Evolutionary conservation across 768 basidiomycete species (phyloP).

Genomic region (Amanita brunnescens): DNA sequence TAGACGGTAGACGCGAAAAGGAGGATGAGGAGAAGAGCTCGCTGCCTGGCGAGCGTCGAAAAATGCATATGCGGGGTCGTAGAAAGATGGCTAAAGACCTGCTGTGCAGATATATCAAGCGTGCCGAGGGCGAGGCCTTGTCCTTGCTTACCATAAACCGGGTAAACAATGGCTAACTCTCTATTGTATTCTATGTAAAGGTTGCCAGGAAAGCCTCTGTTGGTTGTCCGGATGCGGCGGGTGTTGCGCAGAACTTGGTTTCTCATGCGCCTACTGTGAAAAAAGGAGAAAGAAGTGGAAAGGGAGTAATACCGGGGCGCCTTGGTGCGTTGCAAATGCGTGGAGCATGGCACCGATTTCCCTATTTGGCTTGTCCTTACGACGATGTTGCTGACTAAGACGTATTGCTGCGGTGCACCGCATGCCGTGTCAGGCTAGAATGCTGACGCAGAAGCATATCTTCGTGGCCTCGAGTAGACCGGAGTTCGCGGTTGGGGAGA

Average conservation of each 20-base stretch:
- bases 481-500: background rate
- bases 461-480: background rate
- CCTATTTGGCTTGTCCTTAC: background rate
- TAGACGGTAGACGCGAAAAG: conserved; percentile 23
- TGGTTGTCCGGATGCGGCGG: background rate
- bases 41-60: conserved; percentile 69
- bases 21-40: conserved; percentile 38
- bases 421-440: background rate
- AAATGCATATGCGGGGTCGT: conserved; percentile 14
- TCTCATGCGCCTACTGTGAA: background rate
- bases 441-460: background rate
- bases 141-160: conserved; percentile 3
- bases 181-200: background rate
- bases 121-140: conserved; percentile 5
- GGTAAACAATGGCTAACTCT: background rate
- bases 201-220: background rate
- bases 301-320: background rate
- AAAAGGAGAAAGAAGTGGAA: background rate
- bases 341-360: background rate
- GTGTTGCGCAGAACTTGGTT: background rate
- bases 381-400: background rate
- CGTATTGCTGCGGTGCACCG: background rate
- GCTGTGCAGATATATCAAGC: conserved; percentile 6
- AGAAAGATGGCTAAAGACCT: conserved; percentile 1
- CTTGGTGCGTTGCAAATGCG: background rate